Evolutionary conservation across 2,329 filamentous ascomycete species (phyloP), one percentile per base, ranked within the genome.

Genomic region (Alternaria incomplexa): DNA sequence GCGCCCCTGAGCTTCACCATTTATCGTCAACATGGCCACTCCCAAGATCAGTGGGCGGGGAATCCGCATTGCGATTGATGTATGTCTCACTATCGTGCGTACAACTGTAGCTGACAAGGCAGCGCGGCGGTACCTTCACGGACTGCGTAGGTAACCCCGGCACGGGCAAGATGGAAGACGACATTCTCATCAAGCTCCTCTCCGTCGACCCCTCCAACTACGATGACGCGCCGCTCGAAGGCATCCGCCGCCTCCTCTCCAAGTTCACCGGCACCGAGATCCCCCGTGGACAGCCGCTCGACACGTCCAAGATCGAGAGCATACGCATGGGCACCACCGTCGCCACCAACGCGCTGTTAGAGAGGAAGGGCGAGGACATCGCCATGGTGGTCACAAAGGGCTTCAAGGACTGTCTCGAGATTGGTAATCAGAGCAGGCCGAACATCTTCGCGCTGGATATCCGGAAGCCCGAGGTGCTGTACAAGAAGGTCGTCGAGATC

Each of bases 281-380:
- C 47, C 92, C 92, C 4, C 89, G 93, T 51, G 93, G 93, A 25
- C 85, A 93, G 76, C 84, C 91, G 1, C 83, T 97, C 9, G 93
- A 97, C 78, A 97, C 93, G 1, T 88, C 89, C 17, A 83, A 89
- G 74, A 96, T 97, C 71, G 92, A 96, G 71, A 93, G 91, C 58
- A 97, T 97, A 77, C 90, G 94, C 51, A 97, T 97, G 94, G 94
- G 94, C 47, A 97, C 94, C 1, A 97, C 94, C 0, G 93, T 97
- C 12, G 94, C 94, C 10, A 97, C 94, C 1, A 97, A 97, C 79
- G 94, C 94, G 0, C 81, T 97, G 59, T 85, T 97, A 3, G 94
- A 97, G 80, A 85, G 94, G 61, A 97, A 97, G 80, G 94, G 94
- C 51, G 93, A 97, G 81, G 89, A 88, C 70, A 95, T 96, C 75